These are phyloP conservation scores for Jaltomata sinuosa DNA, from an alignment of 257 asterid genomes.

Conservation along the genomic window DNA sequence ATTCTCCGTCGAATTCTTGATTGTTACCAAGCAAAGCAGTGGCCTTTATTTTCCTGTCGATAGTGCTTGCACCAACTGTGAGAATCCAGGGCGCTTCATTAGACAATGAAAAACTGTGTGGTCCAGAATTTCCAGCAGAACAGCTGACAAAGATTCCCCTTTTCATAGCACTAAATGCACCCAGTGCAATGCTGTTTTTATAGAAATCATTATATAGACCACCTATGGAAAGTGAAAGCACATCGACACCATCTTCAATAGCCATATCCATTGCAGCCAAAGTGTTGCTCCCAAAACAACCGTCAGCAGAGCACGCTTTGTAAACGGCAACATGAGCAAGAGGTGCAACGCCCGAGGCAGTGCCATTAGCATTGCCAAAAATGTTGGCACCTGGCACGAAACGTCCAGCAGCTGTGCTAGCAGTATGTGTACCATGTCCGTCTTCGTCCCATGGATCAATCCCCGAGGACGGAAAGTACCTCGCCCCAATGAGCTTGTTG, in stretches of 20 bases:
- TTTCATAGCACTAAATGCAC: slow-evolving; percentile 16
- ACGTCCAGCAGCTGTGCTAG: slow-evolving; percentile 23
- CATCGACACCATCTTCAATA: slow-evolving; percentile 28
- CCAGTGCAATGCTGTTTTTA: slow-evolving; percentile 13
- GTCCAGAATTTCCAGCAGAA: slow-evolving; percentile 22
- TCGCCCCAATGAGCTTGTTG: slow-evolving; percentile 25
- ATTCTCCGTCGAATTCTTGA: slow-evolving; percentile 15
- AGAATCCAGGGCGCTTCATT: slow-evolving; percentile 39
- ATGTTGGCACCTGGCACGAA: slow-evolving; percentile 11
- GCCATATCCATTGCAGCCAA: slow-evolving; percentile 29
- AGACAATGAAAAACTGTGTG: neutral
- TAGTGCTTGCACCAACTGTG: slow-evolving; percentile 38
- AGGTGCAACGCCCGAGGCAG: slow-evolving; percentile 30
- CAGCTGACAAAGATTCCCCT: slow-evolving; percentile 24
- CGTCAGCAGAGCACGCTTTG: neutral
- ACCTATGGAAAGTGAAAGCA: slow-evolving; percentile 26
- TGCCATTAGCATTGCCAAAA: slow-evolving; percentile 20
- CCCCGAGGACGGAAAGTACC: neutral
- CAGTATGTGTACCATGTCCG: slow-evolving; percentile 27
- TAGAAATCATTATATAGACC: neutral
- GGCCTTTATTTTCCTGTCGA: slow-evolving; percentile 21
- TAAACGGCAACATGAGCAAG: slow-evolving; percentile 23
- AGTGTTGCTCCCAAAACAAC: slow-evolving; percentile 2
- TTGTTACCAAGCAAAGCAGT: slow-evolving; percentile 20
- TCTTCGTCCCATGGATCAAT: neutral